Evolutionary conservation across 257 asterid genomes (phyloP).

Genomic region (Misopates orontium): DNA sequence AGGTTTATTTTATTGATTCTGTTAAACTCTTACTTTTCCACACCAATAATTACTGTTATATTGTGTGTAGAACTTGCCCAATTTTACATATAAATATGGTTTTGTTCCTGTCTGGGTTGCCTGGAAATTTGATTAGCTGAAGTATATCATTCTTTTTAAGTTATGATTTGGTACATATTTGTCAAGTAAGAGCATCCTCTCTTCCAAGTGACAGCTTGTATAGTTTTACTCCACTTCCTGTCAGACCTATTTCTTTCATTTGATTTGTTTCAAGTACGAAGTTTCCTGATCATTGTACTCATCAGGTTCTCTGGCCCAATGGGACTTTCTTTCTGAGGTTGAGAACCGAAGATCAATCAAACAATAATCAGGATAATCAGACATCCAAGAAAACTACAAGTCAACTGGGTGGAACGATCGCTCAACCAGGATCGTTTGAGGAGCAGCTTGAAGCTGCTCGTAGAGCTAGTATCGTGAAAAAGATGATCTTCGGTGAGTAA

Average conservation of each 20-base stretch:
- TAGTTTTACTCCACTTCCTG: not conserved
- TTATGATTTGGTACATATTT: not conserved
- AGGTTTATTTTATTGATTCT: not conserved
- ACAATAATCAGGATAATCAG: slow-evolving; percentile 37
- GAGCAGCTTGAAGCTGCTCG: slow-evolving; percentile 94
- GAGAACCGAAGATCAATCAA: slow-evolving; percentile 35
- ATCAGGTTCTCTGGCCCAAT: slow-evolving; percentile 85
- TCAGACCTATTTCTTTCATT: too few species aligned
- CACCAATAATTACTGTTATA: too few species aligned
- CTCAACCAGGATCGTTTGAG: slow-evolving; percentile 65
- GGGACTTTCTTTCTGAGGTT: slow-evolving; percentile 72
- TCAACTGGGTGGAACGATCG: slow-evolving; percentile 35
- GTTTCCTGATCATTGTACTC: slow-evolving; percentile 5
- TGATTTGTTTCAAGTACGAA: too few species aligned
- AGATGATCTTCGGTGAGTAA: slow-evolving; percentile 67
- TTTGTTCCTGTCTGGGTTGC: not conserved
- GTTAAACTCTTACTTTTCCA: too few species aligned
- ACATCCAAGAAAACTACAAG: slow-evolving; percentile 36
- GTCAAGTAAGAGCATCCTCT: too few species aligned
- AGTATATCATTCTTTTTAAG: not conserved
- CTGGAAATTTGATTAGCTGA: not conserved
- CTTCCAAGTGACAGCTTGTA: not conserved
- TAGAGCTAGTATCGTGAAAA: slow-evolving; percentile 80
- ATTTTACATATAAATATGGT: not conserved
- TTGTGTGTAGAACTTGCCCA: not conserved